phyloP scores from a whole-genome alignment of 192 early-diverging fungal genomes.

The Pilobolus umbonatus region DNA sequence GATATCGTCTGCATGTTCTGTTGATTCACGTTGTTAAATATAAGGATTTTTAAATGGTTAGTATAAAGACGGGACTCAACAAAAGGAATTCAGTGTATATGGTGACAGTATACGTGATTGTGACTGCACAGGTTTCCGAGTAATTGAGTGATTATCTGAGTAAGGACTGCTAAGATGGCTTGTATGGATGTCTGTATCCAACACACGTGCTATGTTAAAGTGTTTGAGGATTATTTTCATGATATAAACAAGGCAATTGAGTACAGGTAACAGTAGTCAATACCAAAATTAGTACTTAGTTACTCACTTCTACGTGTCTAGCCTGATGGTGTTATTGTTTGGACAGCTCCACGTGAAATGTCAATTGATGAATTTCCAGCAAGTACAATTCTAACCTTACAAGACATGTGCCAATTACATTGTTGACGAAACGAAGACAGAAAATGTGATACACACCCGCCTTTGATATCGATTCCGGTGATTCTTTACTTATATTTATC shows the following conservation, averaged over 20 bases:
- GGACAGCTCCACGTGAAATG: conserved; percentile 17
- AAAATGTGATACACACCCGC: too few species aligned
- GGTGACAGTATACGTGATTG: too few species aligned
- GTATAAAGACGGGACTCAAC: too few species aligned
- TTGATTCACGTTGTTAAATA: conserved; percentile 5
- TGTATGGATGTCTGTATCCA: too few species aligned
- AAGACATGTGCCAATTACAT: conserved; percentile 22
- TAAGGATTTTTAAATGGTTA: too few species aligned
- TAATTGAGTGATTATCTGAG: too few species aligned
- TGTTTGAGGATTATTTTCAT: conserved; percentile 7
- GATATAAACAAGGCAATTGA: conserved; percentile 16
- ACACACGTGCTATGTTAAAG: background rate
- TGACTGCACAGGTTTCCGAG: too few species aligned
- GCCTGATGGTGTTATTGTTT: conserved; percentile 14
- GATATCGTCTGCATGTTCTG: conserved; percentile 4
- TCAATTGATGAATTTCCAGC: conserved; percentile 14
- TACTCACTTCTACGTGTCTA: conserved; percentile 10
- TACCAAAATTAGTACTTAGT: conserved; percentile 17
- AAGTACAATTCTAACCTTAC: conserved; percentile 12
- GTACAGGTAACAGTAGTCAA: conserved; percentile 15
- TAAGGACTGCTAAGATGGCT: too few species aligned
- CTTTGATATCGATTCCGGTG: too few species aligned
- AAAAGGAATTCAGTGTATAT: too few species aligned
- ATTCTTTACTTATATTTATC: too few species aligned
- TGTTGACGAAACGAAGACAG: too few species aligned